A percentile compares a stretch with the other conserved stretches of the same genome.
Evolutionary conservation across 176 grass and related monocot species (phyloP).

Genomic region (Carex pumila): DNA sequence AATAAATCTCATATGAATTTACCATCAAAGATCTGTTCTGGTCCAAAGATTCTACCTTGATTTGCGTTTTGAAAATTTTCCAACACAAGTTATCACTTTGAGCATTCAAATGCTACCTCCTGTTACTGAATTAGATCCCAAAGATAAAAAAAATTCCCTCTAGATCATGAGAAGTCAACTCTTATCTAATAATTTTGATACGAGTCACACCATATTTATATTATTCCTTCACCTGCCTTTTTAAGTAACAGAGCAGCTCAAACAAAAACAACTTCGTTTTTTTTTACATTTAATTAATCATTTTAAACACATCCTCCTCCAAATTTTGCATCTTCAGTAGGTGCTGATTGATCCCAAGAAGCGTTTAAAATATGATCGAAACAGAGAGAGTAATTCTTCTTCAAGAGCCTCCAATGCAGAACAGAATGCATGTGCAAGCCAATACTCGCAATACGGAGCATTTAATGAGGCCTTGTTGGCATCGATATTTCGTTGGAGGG

Average conservation of each 20-base stretch:
- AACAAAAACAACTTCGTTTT: not conserved
- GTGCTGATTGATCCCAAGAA: slow-evolving; percentile 17
- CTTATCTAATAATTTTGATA: not conserved
- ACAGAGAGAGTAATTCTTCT: not conserved
- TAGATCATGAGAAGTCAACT: slow-evolving; percentile 13
- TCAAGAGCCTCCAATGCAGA: not conserved
- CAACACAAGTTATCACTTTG: not conserved
- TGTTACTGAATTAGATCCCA: not conserved
- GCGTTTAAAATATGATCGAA: not conserved
- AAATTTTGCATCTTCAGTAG: slow-evolving; percentile 21
- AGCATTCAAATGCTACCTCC: not conserved
- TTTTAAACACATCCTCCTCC: not conserved
- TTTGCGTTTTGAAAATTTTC: not conserved
- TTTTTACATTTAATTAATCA: slow-evolving; percentile 7
- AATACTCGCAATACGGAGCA: not conserved
- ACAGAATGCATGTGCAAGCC: not conserved
- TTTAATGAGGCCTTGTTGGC: not conserved
- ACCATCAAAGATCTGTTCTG: not conserved
- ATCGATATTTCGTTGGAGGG: not conserved
- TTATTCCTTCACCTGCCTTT: not conserved
- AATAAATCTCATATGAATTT: not conserved
- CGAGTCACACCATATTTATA: not conserved
- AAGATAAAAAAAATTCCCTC: not conserved
- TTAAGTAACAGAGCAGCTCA: not conserved
- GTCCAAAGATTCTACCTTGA: not conserved